These are phyloP conservation scores for Hyphopichia burtonii DNA, from an alignment of 1,139 yeast genomes.

Conservation along the genomic window DNA sequence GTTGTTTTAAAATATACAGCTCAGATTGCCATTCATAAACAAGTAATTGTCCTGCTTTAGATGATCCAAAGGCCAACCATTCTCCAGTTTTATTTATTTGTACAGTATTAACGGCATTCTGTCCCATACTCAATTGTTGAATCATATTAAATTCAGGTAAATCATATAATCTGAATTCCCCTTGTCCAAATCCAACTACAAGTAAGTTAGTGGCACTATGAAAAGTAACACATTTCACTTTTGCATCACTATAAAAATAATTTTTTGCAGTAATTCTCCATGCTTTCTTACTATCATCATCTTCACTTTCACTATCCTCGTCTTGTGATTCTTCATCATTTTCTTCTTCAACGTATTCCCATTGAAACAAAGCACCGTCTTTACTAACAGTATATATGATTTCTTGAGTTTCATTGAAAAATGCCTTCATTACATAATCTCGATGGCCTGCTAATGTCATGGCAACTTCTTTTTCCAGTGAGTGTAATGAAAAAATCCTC, in stretches of 20 bases:
- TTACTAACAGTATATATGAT: slow-evolving; percentile 85
- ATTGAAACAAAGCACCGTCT: slow-evolving; percentile 90
- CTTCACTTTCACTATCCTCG: slow-evolving; percentile 24
- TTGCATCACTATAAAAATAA: slow-evolving; percentile 69
- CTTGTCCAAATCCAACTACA: slow-evolving; percentile 88
- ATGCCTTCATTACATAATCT: slow-evolving; percentile 83
- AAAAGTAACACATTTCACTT: slow-evolving; percentile 79
- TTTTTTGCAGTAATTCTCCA: slow-evolving; percentile 87
- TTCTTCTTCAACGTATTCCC: slow-evolving; percentile 76
- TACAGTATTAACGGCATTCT: slow-evolving; percentile 82
- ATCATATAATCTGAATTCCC: slow-evolving; percentile 92
- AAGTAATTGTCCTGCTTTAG: slow-evolving; percentile 84
- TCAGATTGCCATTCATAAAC: slow-evolving; percentile 99
- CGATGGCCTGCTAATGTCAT: slow-evolving; percentile 91
- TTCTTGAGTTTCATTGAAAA: slow-evolving; percentile 83
- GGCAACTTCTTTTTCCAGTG: slow-evolving; percentile 77
- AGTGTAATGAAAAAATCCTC: slow-evolving; percentile 73
- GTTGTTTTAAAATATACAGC: slow-evolving; percentile 90
- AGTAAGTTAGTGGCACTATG: slow-evolving; percentile 70
- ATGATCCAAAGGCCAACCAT: slow-evolving; percentile 95
- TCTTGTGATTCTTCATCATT: slow-evolving; percentile 28
- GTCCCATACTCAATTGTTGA: slow-evolving; percentile 91
- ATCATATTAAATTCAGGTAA: slow-evolving; percentile 67
- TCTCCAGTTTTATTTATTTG: slow-evolving; percentile 82
- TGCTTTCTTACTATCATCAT: slow-evolving; percentile 9